Evolutionary conservation across 257 asterid genomes (phyloP).

Genomic region (Przewalskia tangutica): DNA sequence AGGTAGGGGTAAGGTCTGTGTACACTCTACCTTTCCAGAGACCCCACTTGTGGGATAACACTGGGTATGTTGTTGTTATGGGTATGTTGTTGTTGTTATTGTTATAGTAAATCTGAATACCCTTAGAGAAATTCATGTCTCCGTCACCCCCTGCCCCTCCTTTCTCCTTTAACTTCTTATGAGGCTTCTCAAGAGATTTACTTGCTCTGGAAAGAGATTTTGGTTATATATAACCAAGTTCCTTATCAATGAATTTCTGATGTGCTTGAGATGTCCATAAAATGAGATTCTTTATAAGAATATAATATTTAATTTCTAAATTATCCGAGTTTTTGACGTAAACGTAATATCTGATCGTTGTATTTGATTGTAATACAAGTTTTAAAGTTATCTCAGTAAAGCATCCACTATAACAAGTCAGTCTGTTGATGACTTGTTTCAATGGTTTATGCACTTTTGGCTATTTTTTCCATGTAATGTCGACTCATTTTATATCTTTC

Average conservation of each 20-base stretch:
- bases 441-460: neutral
- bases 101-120: neutral
- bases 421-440: neutral
- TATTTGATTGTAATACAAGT: neutral
- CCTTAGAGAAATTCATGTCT: neutral
- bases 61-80: too few species aligned
- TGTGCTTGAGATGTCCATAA: neutral
- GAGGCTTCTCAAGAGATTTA: neutral
- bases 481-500: neutral
- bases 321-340: neutral
- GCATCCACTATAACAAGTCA: neutral
- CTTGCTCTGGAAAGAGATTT: neutral
- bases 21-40: too few species aligned
- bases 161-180: neutral
- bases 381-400: neutral
- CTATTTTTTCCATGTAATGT: neutral
- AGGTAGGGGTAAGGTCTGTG: too few species aligned
- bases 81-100: too few species aligned
- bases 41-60: too few species aligned
- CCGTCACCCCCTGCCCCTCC: neutral
- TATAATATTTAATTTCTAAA: neutral
- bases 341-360: neutral
- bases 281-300: neutral
- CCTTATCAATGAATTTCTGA: neutral
- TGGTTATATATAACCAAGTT: neutral